Percentiles rank a stretch among this genome's conserved stretches.
These are phyloP conservation scores for Pseudozyma thailandica DNA, from an alignment of 1,284 basidiomycete species.

Conservation along the genomic window DNA sequence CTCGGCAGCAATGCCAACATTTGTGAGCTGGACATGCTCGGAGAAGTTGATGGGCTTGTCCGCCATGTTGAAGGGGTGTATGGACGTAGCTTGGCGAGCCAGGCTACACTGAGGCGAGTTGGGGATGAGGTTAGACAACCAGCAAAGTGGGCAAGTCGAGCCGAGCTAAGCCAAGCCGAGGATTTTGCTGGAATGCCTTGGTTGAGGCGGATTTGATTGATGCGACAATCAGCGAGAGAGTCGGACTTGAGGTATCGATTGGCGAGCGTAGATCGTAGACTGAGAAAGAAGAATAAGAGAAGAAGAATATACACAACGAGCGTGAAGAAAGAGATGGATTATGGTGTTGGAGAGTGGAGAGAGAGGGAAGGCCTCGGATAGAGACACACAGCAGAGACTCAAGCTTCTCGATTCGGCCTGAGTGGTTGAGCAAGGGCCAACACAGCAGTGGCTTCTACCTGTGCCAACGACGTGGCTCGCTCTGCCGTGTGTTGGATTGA, in stretches of 20 bases:
- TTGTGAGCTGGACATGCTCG: slow-evolving; percentile 80
- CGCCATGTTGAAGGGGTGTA: slow-evolving; percentile 50
- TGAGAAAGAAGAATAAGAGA: slow-evolving; percentile 7
- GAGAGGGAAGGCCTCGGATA: not conserved
- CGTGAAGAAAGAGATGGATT: slow-evolving; percentile 6
- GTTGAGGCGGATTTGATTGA: not conserved
- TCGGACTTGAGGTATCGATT: slow-evolving; percentile 25
- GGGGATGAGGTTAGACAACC: not conserved
- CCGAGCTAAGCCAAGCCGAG: too few relatives aligned
- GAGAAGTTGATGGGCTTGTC: slow-evolving; percentile 67
- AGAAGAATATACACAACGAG: slow-evolving; percentile 38
- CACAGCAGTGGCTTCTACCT: not conserved
- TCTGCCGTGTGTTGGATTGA: not conserved
- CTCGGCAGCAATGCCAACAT: slow-evolving; percentile 92
- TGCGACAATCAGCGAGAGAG: too few relatives aligned
- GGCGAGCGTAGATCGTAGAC: slow-evolving; percentile 1
- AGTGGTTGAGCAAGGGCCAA: not conserved
- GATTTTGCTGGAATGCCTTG: too few relatives aligned
- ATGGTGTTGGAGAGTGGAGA: not conserved
- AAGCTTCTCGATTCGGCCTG: not conserved
- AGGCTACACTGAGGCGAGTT: slow-evolving; percentile 4
- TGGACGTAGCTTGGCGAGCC: slow-evolving; percentile 12
- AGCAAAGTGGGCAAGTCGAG: not conserved
- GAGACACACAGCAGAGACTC: not conserved
- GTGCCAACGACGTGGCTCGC: not conserved